Percentiles rank a stretch among this genome's conserved stretches.
Evolutionary conservation across 1,139 yeast species (phyloP).

Genomic region (Taiozyma sp.): DNA sequence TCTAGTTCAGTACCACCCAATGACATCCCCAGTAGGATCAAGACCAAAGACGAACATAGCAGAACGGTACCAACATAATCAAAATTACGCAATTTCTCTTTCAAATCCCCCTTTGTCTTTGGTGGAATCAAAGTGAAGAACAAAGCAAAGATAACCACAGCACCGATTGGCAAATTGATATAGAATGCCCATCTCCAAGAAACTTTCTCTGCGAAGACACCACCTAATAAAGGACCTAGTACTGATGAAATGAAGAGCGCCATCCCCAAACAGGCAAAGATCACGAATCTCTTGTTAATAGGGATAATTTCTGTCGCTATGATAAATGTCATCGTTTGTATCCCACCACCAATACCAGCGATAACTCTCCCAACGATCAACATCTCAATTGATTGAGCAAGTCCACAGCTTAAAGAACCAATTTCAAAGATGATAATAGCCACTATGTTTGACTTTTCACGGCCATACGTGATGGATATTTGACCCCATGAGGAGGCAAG

Average conservation of each 20-base stretch:
- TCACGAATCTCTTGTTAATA: constrained; percentile 48
- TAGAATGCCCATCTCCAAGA: constrained; percentile 82
- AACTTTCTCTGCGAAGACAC: constrained; percentile 54
- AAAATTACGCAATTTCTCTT: constrained; percentile 35
- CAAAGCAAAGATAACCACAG: constrained; percentile 43
- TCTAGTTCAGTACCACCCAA: constrained; percentile 44
- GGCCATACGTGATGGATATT: constrained; percentile 54
- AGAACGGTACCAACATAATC: constrained; percentile 46
- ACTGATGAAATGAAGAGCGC: constrained; percentile 55
- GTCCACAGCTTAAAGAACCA: constrained; percentile 58
- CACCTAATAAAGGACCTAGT: constrained; percentile 65
- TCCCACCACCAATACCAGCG: constrained; percentile 70
- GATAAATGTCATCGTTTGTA: constrained; percentile 52
- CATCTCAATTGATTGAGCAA: constrained; percentile 51
- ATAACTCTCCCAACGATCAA: constrained; percentile 66
- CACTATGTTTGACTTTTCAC: constrained; percentile 44
- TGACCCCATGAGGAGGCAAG: constrained; percentile 58
- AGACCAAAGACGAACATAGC: constrained; percentile 36
- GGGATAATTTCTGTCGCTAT: constrained; percentile 59
- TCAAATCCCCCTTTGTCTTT: constrained; percentile 35
- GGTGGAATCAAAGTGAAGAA: constrained; percentile 53
- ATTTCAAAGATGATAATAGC: constrained; percentile 52
- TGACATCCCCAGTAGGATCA: constrained; percentile 44
- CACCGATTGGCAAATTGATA: constrained; percentile 66
- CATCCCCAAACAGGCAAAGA: constrained; percentile 43